phyloP scores from a whole-genome alignment of 257 asterid genomes.

The Solanum habrochaites region DNA sequence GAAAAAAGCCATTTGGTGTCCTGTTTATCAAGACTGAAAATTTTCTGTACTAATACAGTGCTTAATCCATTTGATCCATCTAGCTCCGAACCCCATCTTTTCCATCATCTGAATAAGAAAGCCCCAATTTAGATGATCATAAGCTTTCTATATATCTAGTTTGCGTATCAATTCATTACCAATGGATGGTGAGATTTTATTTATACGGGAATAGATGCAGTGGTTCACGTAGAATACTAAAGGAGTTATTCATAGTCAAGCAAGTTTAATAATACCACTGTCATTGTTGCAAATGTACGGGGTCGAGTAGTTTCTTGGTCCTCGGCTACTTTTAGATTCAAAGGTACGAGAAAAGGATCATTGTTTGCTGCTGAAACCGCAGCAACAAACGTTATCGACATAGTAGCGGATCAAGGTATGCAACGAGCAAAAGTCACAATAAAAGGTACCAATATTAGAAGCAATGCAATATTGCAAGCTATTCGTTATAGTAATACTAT shows the following conservation, averaged over 20 bases:
- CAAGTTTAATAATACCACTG: neutral
- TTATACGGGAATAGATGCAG: neutral
- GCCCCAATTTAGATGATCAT: too few relatives aligned
- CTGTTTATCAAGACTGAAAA: too few relatives aligned
- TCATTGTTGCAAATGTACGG: neutral
- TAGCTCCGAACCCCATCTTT: too few relatives aligned
- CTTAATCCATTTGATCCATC: too few relatives aligned
- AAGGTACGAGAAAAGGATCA: neutral
- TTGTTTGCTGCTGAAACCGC: neutral
- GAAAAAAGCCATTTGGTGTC: too few relatives aligned
- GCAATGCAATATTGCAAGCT: neutral
- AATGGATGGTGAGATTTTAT: neutral
- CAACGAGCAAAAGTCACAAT: neutral
- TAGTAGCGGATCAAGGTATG: neutral
- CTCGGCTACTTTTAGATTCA: neutral
- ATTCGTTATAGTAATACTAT: too few relatives aligned
- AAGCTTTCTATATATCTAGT: too few relatives aligned
- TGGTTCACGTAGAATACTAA: neutral
- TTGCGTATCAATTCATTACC: neutral
- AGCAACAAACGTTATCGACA: neutral
- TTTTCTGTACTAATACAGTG: too few relatives aligned
- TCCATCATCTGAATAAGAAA: too few relatives aligned
- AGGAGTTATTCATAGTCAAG: neutral
- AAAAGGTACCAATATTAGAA: neutral
- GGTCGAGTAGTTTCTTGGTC: neutral